Percentiles rank a stretch among this genome's conserved stretches.
These are phyloP conservation scores for Hippophae gyantsensis DNA, from an alignment of 306 rosid species.

Conservation along the genomic window DNA sequence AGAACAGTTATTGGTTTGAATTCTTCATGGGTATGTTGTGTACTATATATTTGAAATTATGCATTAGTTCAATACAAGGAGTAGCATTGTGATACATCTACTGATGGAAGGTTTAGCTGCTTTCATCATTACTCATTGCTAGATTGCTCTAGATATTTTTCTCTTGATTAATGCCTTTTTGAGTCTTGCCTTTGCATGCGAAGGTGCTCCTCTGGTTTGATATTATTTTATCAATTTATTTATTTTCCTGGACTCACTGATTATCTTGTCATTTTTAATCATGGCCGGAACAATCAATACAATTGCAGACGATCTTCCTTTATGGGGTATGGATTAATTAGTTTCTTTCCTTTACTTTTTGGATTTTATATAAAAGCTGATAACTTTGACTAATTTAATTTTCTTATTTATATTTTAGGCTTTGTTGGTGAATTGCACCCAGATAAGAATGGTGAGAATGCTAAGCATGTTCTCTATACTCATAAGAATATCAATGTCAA, in stretches of 20 bases:
- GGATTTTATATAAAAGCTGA: slow-evolving; percentile 3
- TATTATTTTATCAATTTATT: slow-evolving; percentile 1
- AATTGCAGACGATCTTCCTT: slow-evolving; percentile 88
- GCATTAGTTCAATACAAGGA: too few relatives aligned
- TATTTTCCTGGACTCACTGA: slow-evolving; percentile 27
- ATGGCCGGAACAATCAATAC: slow-evolving; percentile 35
- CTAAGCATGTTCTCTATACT: slow-evolving; percentile 77
- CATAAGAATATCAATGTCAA: slow-evolving; percentile 64
- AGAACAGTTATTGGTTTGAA: slow-evolving; percentile 88
- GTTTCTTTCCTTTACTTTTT: slow-evolving; percentile 13
- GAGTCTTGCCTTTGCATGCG: not conserved
- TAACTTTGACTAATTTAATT: slow-evolving; percentile 11
- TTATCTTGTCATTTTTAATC: slow-evolving; percentile 14
- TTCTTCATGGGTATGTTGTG: slow-evolving; percentile 86
- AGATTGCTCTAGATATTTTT: too few relatives aligned
- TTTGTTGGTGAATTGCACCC: slow-evolving; percentile 80
- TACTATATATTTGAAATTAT: not conserved
- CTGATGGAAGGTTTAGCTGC: too few relatives aligned
- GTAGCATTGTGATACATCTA: too few relatives aligned
- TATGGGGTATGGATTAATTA: slow-evolving; percentile 70
- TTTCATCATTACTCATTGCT: too few relatives aligned
- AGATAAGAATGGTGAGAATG: slow-evolving; percentile 73
- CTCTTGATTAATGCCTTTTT: too few relatives aligned
- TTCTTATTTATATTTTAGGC: slow-evolving; percentile 39
- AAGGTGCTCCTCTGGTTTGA: slow-evolving; percentile 2